Evolutionary conservation across 1,284 basidiomycete species (phyloP), one percentile per base, ranked within the genome.

Genomic region (Trichosporon sp.): DNA sequence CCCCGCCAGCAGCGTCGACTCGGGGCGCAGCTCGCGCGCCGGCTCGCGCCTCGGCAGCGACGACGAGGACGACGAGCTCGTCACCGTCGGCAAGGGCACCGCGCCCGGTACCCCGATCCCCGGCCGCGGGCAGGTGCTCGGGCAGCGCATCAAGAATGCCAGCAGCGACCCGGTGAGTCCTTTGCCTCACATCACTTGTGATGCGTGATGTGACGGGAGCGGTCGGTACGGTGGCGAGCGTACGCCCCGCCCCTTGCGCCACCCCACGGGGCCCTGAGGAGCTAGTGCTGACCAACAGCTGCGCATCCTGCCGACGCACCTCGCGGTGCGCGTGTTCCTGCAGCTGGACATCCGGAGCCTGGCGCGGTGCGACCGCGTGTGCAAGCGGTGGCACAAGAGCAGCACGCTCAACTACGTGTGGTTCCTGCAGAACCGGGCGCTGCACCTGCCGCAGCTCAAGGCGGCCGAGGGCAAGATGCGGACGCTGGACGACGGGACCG

Each of bases 331-430:
- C 29, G 88, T 95, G 68, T 94, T 95, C 78, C 81, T 87, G 2
- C 82, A 83, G 68, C 85, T 96, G 3, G 82, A 87, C n/a, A 84
- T 91, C 47, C 83, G 82, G 66, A 88, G 92, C 66, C 87, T 96
- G 34, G 89, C 91, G 2, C 86, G 87, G 53, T 94, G 92, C 76
- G 87, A 92, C 27, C 83, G 89, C 58, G 92, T 95, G 5, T 92
- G 89, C 66, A 89, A 87, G 81, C 91, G 92, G 80, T 96, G 93
- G 93, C 87, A 86, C 71, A 89, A 89, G 81, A 93, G 91, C 72
- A 92, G 93, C 83, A 92, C 92, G 0, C 79, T 95, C 69, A 96
- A 96, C 81, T 94, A 95, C 79, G 93, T 95, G 3, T 95, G 93
- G 93, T 95, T 94, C 85, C 90, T 92, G 74, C 89, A 91, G 74